Base-by-base conservation (phyloP, 306 rosid species). In the Castanea sativa region DNA sequence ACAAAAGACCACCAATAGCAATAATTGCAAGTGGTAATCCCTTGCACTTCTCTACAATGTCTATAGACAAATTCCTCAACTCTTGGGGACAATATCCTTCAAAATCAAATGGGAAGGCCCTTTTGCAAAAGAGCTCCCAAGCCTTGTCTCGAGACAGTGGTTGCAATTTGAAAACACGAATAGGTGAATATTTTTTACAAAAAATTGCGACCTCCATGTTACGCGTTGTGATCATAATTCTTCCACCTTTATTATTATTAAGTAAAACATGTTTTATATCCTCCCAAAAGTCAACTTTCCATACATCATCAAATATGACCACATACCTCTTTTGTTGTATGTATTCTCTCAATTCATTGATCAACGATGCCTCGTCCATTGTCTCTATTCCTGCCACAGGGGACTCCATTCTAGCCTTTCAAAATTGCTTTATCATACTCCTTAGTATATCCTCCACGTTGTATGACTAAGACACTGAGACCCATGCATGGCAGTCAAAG, bases 261-360 rank as follows among this genome's bases (percentile, higher is more conserved):
- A 32, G 60, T 43, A 77, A 19, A 21, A 80, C 82, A 69, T 33
- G 52, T 19, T 74, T 20, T 14, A 81, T 53, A 5, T 59, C 78
- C 18, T 64, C 85, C 21, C 64, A 78, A 56, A 81, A 85, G 4
- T 51, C 15, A 10, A 21, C 41, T 16, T 55, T 45, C 88, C 85
- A 85, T 3, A 85, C 83, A 81, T 85, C 85, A 75, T 85, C 80
- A 45, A 81, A 85, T n/a, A 81, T 9, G 0, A 81, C 73, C 10
- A 78, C 21, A 20, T 81, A 85, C 75, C 86, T 81, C 63, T 77
- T 82, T 11, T 75, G 9, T 12, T 49, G 45, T 16, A 81, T 68
- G 65, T 82, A 78, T 16, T 57, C 61, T 23, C 76, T 65, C 65
- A 25, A 57, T 49, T 68, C 15, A 21, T 21, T 21, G 23, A 45